A percentile compares a stretch with the other conserved stretches of the same genome.
phyloP scores from a whole-genome alignment of 768 basidiomycete species.

The Tricholoma matsutake region DNA sequence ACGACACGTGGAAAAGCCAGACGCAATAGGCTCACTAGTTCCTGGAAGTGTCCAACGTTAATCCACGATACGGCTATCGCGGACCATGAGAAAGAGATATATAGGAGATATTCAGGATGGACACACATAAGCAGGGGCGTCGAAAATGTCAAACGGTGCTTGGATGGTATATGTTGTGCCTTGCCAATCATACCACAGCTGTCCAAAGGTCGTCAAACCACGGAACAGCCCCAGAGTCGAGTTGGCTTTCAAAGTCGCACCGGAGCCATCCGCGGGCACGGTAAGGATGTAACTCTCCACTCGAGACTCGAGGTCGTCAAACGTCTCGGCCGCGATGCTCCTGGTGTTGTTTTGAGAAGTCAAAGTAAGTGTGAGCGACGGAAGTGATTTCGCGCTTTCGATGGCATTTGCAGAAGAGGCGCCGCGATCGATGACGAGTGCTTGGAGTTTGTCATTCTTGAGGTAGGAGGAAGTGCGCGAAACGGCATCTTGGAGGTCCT shows the following conservation, averaged over 20 bases:
- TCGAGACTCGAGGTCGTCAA: constrained; percentile 46
- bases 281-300: constrained; percentile 60
- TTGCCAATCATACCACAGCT: constrained; percentile 59
- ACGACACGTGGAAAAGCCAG: not conserved
- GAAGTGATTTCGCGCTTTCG: constrained; percentile 38
- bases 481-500: constrained; percentile 56
- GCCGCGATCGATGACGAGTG: constrained; percentile 60
- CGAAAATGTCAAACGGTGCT: constrained; percentile 56
- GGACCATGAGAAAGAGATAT: not conserved
- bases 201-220: constrained; percentile 72
- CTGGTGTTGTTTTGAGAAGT: constrained; percentile 28
- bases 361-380: constrained; percentile 45
- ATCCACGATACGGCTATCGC: constrained; percentile 63
- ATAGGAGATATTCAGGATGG: not conserved
- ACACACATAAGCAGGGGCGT: constrained; percentile 66
- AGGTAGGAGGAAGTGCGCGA: constrained; percentile 43
- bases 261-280: constrained; percentile 54
- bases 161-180: constrained; percentile 52
- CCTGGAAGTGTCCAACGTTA: constrained; percentile 78
- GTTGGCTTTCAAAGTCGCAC: constrained; percentile 55
- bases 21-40: constrained; percentile 51
- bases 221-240: constrained; percentile 67
- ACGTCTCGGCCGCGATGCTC: constrained; percentile 54
- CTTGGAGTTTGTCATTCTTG: constrained; percentile 52
- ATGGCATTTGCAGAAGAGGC: constrained; percentile 43